Base-by-base conservation (phyloP, 345 rosid genomes). In the Arabidopsis suecica region DNA sequence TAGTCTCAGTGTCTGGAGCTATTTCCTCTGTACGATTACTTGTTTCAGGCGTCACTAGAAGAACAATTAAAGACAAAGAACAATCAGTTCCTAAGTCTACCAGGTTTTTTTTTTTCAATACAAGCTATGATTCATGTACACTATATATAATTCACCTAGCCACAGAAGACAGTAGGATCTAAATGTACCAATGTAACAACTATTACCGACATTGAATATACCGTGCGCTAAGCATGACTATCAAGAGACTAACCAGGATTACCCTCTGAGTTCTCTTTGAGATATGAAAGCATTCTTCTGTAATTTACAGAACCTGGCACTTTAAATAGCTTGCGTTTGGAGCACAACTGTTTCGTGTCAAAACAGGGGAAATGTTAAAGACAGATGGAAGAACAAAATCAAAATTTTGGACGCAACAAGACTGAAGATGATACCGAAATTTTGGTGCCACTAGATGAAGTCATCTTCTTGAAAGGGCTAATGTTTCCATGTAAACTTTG, bases 251-350 rank as follows among this genome's bases (percentile, higher is more conserved):
- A 37, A 60, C 65, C 65, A 38, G 47, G 16, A 60, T 6, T 60
- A 38, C 20, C 10, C 5, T 60, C 47, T 20, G 47, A 20, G 5
- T 12, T 60, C 4, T 60, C 65, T 38, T 38, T 60, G 47, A 60
- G 65, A 38, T 37, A 60, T 20, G 65, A 38, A 60, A 60, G 33
- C 65, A 60, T 60, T 60, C 65, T 60, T 60, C 30, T 38, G 65
- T 60, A 60, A 60, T 60, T 37, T 1, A 60, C 65, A 60, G 65
- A 60, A 38, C 65, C 47, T 37, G 65, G 47, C 16, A 60, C 47
- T 38, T 38, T 60, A 60, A 2, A 60, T 11, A 60, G 11, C 64
- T 37, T 37, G 10, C 37, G 60, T 5, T 14, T 8, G 0, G 64
- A 59, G 1, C 30, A 36, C 47, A 59, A 18, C 64, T 59, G 45